Conservation (phyloP, 2,329 filamentous ascomycete species). For the Colletotrichum abscissum region DNA sequence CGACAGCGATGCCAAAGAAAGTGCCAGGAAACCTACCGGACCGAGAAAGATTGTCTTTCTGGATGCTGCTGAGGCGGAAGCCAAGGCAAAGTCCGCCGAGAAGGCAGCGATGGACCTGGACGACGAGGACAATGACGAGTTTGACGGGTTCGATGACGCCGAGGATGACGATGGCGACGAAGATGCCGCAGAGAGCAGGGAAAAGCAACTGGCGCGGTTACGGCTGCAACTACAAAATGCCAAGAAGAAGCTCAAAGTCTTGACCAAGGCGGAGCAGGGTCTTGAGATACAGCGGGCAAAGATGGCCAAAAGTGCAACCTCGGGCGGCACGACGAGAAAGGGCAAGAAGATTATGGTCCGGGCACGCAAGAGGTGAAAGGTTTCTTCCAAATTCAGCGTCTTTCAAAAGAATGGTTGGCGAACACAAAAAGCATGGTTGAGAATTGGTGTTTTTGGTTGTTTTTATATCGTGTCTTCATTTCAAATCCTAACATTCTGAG, state of each 20-base stretch:
- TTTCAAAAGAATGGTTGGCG: constrained; percentile 15
- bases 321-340: constrained; percentile 67
- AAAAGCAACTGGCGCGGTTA: constrained; percentile 57
- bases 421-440: constrained; percentile 19
- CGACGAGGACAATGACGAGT: constrained; percentile 41
- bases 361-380: constrained; percentile 67
- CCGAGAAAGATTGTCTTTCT: constrained; percentile 66
- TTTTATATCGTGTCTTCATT: constrained; percentile 26
- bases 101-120: constrained; percentile 44
- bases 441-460: neutral
- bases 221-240: constrained; percentile 60
- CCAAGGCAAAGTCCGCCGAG: constrained; percentile 46
- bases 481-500: constrained; percentile 31
- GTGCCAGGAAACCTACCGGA: constrained; percentile 42
- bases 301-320: constrained; percentile 74
- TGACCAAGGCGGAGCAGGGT: constrained; percentile 66
- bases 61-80: constrained; percentile 52
- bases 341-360: constrained; percentile 73
- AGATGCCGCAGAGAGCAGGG: constrained; percentile 51
- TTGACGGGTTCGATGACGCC: constrained; percentile 37
- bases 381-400: neutral
- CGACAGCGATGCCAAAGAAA: constrained; percentile 46
- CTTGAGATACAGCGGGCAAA: constrained; percentile 69
- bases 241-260: constrained; percentile 63
- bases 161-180: constrained; percentile 39